Conservation (phyloP, 345 rosid species). For the Linum lewisii region DNA sequence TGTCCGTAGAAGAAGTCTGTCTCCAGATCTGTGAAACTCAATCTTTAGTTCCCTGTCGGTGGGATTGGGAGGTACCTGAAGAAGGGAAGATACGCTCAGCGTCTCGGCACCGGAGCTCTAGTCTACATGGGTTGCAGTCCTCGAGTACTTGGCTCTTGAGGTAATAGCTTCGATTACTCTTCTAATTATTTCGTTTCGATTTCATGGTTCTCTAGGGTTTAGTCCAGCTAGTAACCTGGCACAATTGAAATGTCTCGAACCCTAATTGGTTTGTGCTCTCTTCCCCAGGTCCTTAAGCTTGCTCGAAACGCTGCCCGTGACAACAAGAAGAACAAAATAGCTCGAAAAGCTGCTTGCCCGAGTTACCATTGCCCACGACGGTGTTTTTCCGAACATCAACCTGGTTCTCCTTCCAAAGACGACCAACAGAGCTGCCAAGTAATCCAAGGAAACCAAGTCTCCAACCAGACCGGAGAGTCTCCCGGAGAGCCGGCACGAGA, state of each 20-base stretch:
- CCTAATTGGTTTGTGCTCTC: neutral
- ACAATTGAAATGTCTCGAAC: neutral
- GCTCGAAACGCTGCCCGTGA: no score
- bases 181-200: no score
- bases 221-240: no score
- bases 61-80: slow-evolving; percentile 69
- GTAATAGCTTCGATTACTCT: slow-evolving; percentile 17
- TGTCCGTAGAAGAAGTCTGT: slow-evolving; percentile 70
- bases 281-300: slow-evolving; percentile 47
- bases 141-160: slow-evolving; percentile 86
- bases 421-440: slow-evolving; percentile 30
- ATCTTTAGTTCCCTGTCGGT: slow-evolving; percentile 74
- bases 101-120: slow-evolving; percentile 70
- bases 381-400: slow-evolving; percentile 63
- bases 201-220: no score
- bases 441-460: no score
- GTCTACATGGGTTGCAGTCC: slow-evolving; percentile 72
- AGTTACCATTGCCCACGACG: no score
- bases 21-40: slow-evolving; percentile 60
- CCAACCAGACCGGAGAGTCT: no score
- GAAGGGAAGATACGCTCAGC: slow-evolving; percentile 58
- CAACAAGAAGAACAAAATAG: no score
- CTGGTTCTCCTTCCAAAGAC: slow-evolving; percentile 61
- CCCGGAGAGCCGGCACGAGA: no score
- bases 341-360: no score